A percentile compares a stretch with the other conserved stretches of the same genome.
Conservation (phyloP, 768 basidiomycete genomes). For the Boletus tomentosulus region DNA sequence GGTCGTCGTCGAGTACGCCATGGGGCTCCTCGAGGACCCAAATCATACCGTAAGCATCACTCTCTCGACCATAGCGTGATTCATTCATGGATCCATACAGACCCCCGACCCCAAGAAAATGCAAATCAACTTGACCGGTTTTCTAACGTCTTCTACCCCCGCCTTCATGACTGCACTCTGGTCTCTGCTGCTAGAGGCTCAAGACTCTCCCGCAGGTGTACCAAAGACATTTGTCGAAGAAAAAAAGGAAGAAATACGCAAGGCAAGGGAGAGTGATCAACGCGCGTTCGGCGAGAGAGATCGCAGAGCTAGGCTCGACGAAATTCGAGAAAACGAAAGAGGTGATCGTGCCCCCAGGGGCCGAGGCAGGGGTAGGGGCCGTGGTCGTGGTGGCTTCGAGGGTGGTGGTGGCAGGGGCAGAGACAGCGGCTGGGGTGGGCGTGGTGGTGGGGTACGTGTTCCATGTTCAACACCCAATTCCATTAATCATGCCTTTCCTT, state of each 20-base stretch:
- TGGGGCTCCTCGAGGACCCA: constrained; percentile 88
- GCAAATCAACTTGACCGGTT: constrained; percentile 92
- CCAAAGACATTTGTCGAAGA: constrained; percentile 87
- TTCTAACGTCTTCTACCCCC: constrained; percentile 82
- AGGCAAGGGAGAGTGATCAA: constrained; percentile 56
- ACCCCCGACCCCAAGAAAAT: constrained; percentile 91
- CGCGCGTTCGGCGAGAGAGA: constrained; percentile 69
- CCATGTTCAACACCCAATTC: background rate
- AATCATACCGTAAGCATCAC: constrained; percentile 63
- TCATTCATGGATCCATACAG: constrained; percentile 35
- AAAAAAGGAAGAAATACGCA: constrained; percentile 89
- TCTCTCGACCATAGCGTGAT: background rate
- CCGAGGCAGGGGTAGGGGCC: constrained; percentile 55
- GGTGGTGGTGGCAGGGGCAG: constrained; percentile 46
- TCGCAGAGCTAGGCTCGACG: constrained; percentile 62
- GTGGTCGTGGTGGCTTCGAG: constrained; percentile 47
- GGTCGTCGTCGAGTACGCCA: constrained; percentile 93
- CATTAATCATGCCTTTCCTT: constrained; percentile 8
- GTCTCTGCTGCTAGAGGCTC: constrained; percentile 91
- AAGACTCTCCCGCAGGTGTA: constrained; percentile 82
- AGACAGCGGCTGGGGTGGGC: constrained; percentile 63
- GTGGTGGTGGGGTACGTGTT: constrained; percentile 49
- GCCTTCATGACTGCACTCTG: constrained; percentile 87
- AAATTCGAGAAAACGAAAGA: constrained; percentile 61
- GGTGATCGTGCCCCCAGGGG: constrained; percentile 45